phyloP scores from a whole-genome alignment of 192 early-diverging fungal species.

The Backusella australiensis region DNA sequence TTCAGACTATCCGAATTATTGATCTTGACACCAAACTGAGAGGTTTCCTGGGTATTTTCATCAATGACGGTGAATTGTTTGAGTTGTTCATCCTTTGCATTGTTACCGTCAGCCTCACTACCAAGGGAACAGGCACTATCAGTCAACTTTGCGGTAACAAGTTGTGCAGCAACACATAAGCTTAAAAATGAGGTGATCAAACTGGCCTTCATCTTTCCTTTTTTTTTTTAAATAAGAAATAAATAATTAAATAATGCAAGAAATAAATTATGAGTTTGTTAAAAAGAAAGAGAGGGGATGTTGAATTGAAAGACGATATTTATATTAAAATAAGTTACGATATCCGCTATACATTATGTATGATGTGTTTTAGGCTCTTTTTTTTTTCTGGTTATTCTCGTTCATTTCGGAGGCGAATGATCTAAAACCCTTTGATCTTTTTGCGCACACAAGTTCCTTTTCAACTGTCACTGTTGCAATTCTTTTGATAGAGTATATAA shows the following conservation, averaged over 20 bases:
- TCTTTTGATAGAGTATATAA: too few relatives aligned
- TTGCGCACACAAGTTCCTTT: too few relatives aligned
- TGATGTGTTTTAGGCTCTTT: not conserved
- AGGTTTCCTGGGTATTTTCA: slow-evolving; percentile 16
- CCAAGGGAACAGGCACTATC: not conserved
- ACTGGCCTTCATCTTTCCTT: not conserved
- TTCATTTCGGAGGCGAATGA: too few relatives aligned
- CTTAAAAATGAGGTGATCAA: slow-evolving; percentile 10
- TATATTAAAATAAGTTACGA: not conserved
- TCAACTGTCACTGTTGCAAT: too few relatives aligned
- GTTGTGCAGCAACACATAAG: not conserved
- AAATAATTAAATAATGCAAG: not conserved
- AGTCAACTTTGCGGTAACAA: not conserved
- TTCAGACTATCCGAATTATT: slow-evolving; percentile 26
- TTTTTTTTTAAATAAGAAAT: not conserved
- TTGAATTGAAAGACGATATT: too few relatives aligned
- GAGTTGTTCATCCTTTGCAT: slow-evolving; percentile 8
- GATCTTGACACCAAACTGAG: slow-evolving; percentile 23
- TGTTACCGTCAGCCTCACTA: not conserved
- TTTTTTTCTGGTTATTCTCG: too few relatives aligned
- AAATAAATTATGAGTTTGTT: not conserved
- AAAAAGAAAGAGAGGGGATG: not conserved
- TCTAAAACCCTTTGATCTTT: too few relatives aligned
- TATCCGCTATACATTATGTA: not conserved
- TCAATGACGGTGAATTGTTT: slow-evolving; percentile 14